phyloP scores from a whole-genome alignment of 306 rosid species.

The Cercis canadensis region DNA sequence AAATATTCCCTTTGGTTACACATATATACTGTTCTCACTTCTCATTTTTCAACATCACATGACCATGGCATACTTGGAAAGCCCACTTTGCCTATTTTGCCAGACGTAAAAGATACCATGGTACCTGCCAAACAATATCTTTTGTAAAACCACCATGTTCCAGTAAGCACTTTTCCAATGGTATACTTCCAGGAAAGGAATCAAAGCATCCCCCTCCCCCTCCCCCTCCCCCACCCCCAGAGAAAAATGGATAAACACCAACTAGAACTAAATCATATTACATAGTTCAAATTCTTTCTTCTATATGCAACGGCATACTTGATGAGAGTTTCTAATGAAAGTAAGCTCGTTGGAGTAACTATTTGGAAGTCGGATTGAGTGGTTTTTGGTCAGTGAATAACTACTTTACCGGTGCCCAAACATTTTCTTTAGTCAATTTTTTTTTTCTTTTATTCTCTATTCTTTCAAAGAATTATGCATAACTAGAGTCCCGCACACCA shows the following conservation, averaged over 20 bases:
- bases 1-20: no score
- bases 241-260: no score
- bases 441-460: constrained; percentile 1
- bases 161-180: no score
- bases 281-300: neutral
- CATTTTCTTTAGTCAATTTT: constrained; percentile 10
- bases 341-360: neutral
- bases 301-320: neutral
- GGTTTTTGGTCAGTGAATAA: no score
- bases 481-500: constrained; percentile 14
- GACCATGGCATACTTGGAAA: neutral
- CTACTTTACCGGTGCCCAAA: neutral
- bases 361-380: neutral
- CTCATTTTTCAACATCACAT: neutral
- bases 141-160: neutral
- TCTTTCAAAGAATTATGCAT: neutral
- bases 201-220: no score
- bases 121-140: no score
- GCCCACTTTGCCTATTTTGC: neutral
- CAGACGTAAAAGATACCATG: neutral
- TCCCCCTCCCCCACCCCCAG: no score
- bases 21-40: constrained; percentile 7
- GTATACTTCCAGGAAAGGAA: no score
- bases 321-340: neutral
- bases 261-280: neutral